Percentiles rank a stretch among this genome's conserved stretches.
Evolutionary conservation across 2,329 filamentous ascomycete genomes (phyloP).

Genomic region (Trichoderma sp.): DNA sequence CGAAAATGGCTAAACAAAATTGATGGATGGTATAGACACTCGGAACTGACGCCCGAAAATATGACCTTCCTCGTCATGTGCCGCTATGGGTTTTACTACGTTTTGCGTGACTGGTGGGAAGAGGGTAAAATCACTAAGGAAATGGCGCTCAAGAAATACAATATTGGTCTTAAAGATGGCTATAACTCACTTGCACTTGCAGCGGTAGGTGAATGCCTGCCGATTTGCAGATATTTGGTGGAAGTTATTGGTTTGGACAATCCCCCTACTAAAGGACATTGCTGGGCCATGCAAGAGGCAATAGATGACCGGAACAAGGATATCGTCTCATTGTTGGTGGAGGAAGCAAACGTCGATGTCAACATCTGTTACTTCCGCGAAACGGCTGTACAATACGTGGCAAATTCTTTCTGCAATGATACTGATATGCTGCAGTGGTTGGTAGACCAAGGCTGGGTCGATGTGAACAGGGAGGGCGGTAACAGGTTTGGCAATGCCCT

Average conservation of each 20-base stretch:
- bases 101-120: slow-evolving; percentile 14
- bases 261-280: neutral
- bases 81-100: neutral
- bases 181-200: neutral
- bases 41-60: neutral
- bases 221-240: neutral
- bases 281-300: neutral
- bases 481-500: neutral
- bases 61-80: neutral
- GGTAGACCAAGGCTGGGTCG: neutral
- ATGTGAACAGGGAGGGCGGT: neutral
- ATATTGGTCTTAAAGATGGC: neutral
- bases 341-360: neutral
- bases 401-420: no score
- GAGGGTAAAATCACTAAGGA: neutral
- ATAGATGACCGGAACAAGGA: neutral
- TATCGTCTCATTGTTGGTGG: neutral
- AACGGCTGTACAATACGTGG: neutral
- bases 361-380: fast-evolving
- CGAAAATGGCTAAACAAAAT: neutral
- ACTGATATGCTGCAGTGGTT: neutral
- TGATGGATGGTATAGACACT: no score
- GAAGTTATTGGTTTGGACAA: neutral
- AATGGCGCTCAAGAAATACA: neutral
- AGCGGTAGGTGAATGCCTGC: neutral